phyloP scores from a whole-genome alignment of 306 rosid genomes.

The Trifolium subterraneum region DNA sequence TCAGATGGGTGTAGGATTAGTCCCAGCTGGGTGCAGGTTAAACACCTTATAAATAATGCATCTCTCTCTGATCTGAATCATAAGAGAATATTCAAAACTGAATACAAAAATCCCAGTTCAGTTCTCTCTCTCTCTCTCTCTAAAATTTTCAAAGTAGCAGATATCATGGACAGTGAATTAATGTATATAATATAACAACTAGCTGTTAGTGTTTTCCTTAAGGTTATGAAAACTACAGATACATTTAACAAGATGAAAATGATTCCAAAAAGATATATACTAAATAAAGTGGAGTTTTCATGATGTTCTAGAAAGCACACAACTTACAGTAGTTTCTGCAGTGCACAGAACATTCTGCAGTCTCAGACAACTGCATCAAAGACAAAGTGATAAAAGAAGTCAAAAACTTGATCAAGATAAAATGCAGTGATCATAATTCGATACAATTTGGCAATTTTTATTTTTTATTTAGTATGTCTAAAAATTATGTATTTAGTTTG shows the following conservation, averaged over 20 bases:
- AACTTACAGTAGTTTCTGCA: conserved; percentile 75
- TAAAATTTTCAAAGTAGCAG: background rate
- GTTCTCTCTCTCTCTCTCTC: conserved; percentile 4
- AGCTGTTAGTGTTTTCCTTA: conserved; percentile 21
- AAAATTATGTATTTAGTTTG: too few relatives aligned
- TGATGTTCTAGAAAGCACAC: conserved; percentile 36
- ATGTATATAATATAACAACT: background rate
- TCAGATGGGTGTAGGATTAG: too few relatives aligned
- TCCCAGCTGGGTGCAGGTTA: too few relatives aligned
- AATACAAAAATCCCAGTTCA: too few relatives aligned
- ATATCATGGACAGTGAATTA: background rate
- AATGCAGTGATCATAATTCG: background rate
- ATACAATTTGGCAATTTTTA: conserved; percentile 9
- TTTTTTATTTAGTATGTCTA: too few relatives aligned
- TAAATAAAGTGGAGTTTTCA: conserved; percentile 23
- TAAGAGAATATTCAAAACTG: too few relatives aligned
- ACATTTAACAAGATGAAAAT: conserved; percentile 33
- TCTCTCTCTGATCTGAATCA: too few relatives aligned
- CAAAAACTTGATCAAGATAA: conserved; percentile 31
- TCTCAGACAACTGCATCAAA: conserved; percentile 67
- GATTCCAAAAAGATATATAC: conserved; percentile 22
- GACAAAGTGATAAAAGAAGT: conserved; percentile 40
- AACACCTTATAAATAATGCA: too few relatives aligned
- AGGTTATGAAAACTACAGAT: conserved; percentile 27
- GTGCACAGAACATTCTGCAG: conserved; percentile 74